Conservation (phyloP, 495 filamentous ascomycete species). For the Lepidopterella palustris region DNA sequence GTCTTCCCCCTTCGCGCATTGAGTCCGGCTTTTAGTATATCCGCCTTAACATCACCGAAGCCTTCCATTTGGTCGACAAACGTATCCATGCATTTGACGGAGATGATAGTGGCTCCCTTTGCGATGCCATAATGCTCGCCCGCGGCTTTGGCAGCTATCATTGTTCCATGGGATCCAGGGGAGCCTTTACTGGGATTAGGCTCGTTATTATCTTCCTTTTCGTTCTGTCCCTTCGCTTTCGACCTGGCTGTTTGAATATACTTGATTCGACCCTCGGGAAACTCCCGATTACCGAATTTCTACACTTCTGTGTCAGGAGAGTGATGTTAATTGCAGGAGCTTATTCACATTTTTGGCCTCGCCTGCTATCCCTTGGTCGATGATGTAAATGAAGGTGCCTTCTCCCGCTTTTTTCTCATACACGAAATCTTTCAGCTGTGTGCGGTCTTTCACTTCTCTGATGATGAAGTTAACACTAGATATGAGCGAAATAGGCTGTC, state of each 20-base stretch:
- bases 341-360: conserved; percentile 1
- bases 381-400: background rate
- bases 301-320: background rate
- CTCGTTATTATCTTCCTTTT: background rate
- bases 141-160: background rate
- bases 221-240: background rate
- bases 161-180: background rate
- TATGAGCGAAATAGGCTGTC: background rate
- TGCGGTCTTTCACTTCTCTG: background rate
- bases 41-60: background rate
- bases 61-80: background rate
- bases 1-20: too few relatives aligned
- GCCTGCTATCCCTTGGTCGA: background rate
- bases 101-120: conserved; percentile 1
- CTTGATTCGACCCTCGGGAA: background rate
- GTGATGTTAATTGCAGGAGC: background rate
- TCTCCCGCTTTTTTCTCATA: background rate
- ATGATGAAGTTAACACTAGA: background rate
- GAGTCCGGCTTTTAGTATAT: too few relatives aligned
- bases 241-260: background rate
- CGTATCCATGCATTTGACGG: background rate
- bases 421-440: conserved; percentile 1
- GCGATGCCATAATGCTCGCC: conserved; percentile 1
- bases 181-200: too few relatives aligned
- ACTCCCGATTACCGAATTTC: background rate